phyloP scores from a whole-genome alignment of 1,284 basidiomycete species.

The Fomitopsis schrenkii region DNA sequence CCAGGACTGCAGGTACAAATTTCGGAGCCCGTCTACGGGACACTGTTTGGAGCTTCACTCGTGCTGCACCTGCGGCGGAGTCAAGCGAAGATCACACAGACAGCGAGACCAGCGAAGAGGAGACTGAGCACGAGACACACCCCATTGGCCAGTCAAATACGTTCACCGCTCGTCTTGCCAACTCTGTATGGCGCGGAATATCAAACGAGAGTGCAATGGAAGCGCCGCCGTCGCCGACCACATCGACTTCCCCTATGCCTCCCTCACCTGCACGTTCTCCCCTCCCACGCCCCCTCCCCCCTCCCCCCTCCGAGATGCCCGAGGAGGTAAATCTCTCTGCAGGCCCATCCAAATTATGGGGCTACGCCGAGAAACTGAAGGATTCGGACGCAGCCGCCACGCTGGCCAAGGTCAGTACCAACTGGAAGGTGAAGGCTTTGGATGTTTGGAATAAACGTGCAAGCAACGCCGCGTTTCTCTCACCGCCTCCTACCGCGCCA shows the following conservation, averaged over 20 bases:
- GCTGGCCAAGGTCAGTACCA: constrained; percentile 67
- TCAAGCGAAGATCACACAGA: constrained; percentile 28
- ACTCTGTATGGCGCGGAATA: constrained; percentile 67
- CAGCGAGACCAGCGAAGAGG: constrained; percentile 26
- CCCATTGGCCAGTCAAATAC: constrained; percentile 24
- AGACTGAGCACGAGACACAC: constrained; percentile 35
- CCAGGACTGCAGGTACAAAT: constrained; percentile 32
- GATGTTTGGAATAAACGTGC: constrained; percentile 30
- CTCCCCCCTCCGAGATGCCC: constrained; percentile 14
- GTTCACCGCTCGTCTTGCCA: constrained; percentile 52
- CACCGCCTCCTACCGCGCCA: constrained; percentile 11
- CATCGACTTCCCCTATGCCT: constrained; percentile 28
- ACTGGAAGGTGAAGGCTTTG: constrained; percentile 62
- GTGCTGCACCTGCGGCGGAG: constrained; percentile 31
- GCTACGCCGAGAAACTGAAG: constrained; percentile 68
- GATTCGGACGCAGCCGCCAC: constrained; percentile 68
- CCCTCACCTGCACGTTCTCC: constrained; percentile 21
- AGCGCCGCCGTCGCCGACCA: constrained; percentile 37
- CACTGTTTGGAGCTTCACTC: constrained; percentile 67
- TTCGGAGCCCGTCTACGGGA: constrained; percentile 53
- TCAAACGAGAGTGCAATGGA: constrained; percentile 74
- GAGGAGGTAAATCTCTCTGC: constrained; percentile 13
- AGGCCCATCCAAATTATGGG: constrained; percentile 44
- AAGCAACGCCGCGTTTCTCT: constrained; percentile 11
- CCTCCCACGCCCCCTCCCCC: constrained; percentile 7